A percentile compares a stretch with the other conserved stretches of the same genome.
Conservation (phyloP, 2,329 filamentous ascomycete genomes). For the Penicillium brevicompactum region DNA sequence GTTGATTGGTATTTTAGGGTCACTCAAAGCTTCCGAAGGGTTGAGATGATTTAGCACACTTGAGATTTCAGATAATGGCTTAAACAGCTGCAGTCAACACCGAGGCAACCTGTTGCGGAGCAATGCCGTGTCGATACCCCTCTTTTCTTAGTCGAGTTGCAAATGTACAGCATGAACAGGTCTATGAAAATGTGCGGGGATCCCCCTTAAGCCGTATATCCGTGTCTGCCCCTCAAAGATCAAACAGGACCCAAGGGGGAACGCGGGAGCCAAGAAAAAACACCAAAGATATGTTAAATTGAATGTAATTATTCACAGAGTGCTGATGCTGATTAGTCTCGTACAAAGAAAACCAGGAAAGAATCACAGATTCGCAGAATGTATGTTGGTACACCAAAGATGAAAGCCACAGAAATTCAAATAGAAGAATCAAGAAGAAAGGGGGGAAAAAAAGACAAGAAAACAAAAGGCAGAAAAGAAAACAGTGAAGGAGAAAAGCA, state of each 20-base stretch:
- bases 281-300: constrained; percentile 7
- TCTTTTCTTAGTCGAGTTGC: constrained; percentile 4
- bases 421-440: not conserved
- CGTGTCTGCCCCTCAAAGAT: not conserved
- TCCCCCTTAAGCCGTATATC: not conserved
- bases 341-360: not conserved
- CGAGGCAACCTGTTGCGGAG: constrained; percentile 9
- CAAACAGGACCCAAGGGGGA: not conserved
- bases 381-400: not conserved
- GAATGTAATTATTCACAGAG: constrained; percentile 15
- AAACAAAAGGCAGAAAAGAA: not conserved
- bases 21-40: no score
- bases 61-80: not conserved
- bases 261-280: not conserved
- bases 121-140: constrained; percentile 4
- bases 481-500: not conserved
- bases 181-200: not conserved
- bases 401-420: not conserved
- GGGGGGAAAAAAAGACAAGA: not conserved
- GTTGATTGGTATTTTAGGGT: not conserved
- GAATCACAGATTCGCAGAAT: not conserved
- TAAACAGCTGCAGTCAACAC: not conserved
- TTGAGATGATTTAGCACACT: not conserved
- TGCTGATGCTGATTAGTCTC: not conserved
- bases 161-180: not conserved